Evolutionary conservation across 2,329 filamentous ascomycete genomes (phyloP), one percentile per base, ranked within the genome.

Genomic region (Fusarium sp.): DNA sequence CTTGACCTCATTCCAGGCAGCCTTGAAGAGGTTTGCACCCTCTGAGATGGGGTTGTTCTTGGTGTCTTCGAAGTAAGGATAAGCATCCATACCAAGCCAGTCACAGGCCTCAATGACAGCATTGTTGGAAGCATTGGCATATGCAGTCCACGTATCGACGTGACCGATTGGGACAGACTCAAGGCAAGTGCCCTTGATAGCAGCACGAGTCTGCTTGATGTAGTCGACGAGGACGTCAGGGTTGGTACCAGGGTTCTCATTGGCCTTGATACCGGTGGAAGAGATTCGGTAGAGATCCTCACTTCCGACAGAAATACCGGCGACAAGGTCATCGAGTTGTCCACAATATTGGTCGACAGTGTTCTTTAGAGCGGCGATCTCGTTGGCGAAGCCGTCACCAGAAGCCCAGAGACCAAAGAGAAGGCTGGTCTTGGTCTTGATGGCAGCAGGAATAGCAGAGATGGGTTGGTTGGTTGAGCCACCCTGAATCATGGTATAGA

Each of bases 141-240:
- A 95, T 57, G 89, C 89, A 39, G 91, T 94, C 94, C 94, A 97
- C 56, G 94, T 97, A 80, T 97, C 94, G 79, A 97, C 94, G 82
- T 97, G 94, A 57, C 94, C 94, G 67, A 97, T 85, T 22, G 89
- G 85, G 49, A 85, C 87, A 29, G 83, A 82, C 41, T 86, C 83
- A 29, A 93, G 84, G 53, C 83, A 79, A 18, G 93, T 94, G 66
- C 88, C 88, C 33, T 87, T 78, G 77, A 97, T 88, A 68, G 88
- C 85, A 33, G 84, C 81, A 70, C 90, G 89, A 66, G 93, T 90
- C 79, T 92, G 85, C 65, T 86, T 81, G 84, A 97, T 94, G 83
- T 94, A 96, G 64, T 83, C 81, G 76, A 90, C 87, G 42, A 97
- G 84, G 15, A 84, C 85, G 42, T 85, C 83, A 9, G 94, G 92